phyloP scores from a whole-genome alignment of 345 rosid genomes.

The Garcia nutans region DNA sequence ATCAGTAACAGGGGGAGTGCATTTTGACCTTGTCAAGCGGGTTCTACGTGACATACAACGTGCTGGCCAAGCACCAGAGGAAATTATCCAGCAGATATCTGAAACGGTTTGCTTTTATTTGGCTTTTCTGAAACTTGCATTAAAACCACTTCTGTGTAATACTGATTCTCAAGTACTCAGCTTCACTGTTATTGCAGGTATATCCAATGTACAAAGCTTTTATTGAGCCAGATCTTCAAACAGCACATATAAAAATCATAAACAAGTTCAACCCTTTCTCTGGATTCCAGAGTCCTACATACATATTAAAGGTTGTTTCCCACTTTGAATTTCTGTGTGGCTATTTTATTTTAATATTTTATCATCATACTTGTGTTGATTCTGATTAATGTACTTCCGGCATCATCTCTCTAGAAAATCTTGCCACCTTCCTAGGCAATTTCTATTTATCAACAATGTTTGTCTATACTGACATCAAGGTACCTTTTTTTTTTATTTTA shows the following conservation, averaged over 20 bases:
- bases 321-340: neutral
- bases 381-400: neutral
- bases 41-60: constrained; percentile 97
- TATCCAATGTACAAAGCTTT: constrained; percentile 99
- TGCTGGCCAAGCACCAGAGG: constrained; percentile 97
- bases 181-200: constrained; percentile 52
- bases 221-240: constrained; percentile 97
- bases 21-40: constrained; percentile 97
- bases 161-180: constrained; percentile 15
- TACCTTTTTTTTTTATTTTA: constrained; percentile 43
- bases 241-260: constrained; percentile 85
- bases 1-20: constrained; percentile 96
- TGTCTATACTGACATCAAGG: constrained; percentile 25
- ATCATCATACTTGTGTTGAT: neutral
- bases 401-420: neutral
- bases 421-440: neutral
- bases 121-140: neutral
- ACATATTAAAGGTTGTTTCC: constrained; percentile 77
- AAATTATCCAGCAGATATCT: constrained; percentile 96
- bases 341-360: neutral
- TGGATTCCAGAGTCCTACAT: constrained; percentile 96
- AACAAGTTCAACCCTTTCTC: constrained; percentile 96
- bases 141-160: neutral
- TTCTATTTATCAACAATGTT: constrained; percentile 2
- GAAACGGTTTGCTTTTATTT: constrained; percentile 62